These are phyloP conservation scores for Trichoderma brevicompactum DNA, from an alignment of 2,329 filamentous ascomycete species.

Conservation along the genomic window DNA sequence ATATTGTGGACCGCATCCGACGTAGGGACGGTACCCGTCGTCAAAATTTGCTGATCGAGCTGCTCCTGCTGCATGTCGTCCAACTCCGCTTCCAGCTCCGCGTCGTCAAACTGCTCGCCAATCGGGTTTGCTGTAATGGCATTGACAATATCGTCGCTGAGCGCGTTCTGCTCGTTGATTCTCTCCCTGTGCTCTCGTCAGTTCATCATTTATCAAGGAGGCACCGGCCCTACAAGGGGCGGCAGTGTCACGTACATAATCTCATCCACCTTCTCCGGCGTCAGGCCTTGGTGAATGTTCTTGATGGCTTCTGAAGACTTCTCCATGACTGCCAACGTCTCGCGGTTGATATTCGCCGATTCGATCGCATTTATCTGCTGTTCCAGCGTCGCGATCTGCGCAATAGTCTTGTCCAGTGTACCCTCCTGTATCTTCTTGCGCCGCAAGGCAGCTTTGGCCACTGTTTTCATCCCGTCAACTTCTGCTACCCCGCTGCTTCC, in stretches of 20 bases:
- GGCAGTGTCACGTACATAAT: constrained; percentile 72
- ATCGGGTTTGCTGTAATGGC: constrained; percentile 76
- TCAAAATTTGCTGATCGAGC: constrained; percentile 91
- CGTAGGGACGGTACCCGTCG: constrained; percentile 83
- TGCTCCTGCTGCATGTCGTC: constrained; percentile 88
- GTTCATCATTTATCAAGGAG: constrained; percentile 27
- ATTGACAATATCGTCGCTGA: constrained; percentile 89
- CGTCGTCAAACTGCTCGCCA: constrained; percentile 77
- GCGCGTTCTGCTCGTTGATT: constrained; percentile 86
- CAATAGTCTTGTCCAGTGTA: constrained; percentile 85
- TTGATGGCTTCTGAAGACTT: constrained; percentile 89
- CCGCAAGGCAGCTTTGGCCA: constrained; percentile 85
- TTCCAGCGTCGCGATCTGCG: constrained; percentile 90
- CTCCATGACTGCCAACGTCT: constrained; percentile 94
- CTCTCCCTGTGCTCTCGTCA: constrained; percentile 69
- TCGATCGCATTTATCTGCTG: constrained; percentile 97
- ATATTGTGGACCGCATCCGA: constrained; percentile 76
- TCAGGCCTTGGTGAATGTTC: constrained; percentile 86
- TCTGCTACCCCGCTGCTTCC: constrained; percentile 30
- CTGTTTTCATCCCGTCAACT: constrained; percentile 53
- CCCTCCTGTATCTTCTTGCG: constrained; percentile 95
- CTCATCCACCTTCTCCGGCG: constrained; percentile 91
- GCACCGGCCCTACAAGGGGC: background rate
- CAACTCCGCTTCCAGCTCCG: constrained; percentile 83
- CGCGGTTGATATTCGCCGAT: constrained; percentile 97